Conservation (phyloP, 2,329 filamentous ascomycete genomes). For the Juglanconis oblonga region DNA sequence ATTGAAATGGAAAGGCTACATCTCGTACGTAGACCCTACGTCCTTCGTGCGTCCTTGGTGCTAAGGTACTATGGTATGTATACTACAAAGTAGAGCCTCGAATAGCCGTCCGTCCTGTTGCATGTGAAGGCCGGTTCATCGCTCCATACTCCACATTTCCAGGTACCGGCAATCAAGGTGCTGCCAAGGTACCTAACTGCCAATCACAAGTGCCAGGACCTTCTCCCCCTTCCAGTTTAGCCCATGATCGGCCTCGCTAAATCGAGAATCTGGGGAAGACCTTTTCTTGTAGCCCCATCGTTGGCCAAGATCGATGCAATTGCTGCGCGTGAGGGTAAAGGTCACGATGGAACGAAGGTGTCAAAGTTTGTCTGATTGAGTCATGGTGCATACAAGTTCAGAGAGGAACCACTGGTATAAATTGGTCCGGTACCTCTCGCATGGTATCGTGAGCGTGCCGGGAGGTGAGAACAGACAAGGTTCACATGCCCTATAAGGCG, state of each 20-base stretch:
- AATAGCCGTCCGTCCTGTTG: not conserved
- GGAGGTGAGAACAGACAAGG: not conserved
- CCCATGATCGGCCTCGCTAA: not conserved
- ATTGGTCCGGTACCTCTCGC: not conserved
- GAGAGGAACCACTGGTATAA: not conserved
- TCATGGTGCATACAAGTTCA: not conserved
- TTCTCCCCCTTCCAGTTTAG: not conserved
- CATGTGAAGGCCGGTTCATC: slow-evolving; percentile 1
- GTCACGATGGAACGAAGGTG: not conserved
- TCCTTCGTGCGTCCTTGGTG: no score
- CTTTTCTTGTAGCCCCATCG: not conserved
- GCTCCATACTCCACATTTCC: not conserved
- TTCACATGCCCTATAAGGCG: not conserved
- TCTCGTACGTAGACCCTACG: not conserved
- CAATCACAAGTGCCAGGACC: not conserved
- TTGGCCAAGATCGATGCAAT: not conserved
- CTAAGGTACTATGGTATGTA: not conserved
- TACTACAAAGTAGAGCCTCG: not conserved
- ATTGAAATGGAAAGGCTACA: not conserved
- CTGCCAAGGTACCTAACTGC: not conserved
- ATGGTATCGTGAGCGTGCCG: not conserved
- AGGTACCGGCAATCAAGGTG: slow-evolving; percentile 2
- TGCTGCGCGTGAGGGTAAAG: not conserved
- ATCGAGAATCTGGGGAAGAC: slow-evolving; percentile 2
- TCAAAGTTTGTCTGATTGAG: not conserved